Percentiles rank a stretch among this genome's conserved stretches.
Conservation (phyloP, 768 basidiomycete species). For the Hypsizygus marmoreus region DNA sequence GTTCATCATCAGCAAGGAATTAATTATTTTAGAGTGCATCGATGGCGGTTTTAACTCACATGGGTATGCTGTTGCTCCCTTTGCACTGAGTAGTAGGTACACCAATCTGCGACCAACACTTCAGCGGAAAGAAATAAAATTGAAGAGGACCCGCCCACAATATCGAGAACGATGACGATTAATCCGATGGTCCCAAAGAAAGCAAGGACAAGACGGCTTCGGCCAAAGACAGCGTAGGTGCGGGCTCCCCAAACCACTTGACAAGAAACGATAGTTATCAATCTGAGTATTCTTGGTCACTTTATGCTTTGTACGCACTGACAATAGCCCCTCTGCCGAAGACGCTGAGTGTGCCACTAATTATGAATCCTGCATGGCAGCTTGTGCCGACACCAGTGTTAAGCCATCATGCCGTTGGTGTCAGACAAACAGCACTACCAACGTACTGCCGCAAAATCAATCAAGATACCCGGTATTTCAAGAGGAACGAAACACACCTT, state of each 20-base stretch:
- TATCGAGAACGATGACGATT: constrained; percentile 24
- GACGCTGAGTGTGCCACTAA: constrained; percentile 30
- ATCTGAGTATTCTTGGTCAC: constrained; percentile 2
- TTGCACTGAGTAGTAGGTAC: constrained; percentile 24
- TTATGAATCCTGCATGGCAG: constrained; percentile 27
- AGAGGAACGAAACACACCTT: constrained; percentile 6
- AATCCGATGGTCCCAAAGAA: constrained; percentile 25
- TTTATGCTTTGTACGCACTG: constrained; percentile 16
- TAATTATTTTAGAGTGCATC: too few species aligned
- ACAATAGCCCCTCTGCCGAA: constrained; percentile 29
- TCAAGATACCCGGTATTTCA: too few species aligned
- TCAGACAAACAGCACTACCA: constrained; percentile 2
- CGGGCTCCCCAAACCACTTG: constrained; percentile 18
- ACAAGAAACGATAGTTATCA: neutral
- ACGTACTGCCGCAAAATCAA: too few species aligned
- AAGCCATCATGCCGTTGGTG: too few species aligned
- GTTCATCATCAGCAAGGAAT: too few species aligned
- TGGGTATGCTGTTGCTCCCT: constrained; percentile 20
- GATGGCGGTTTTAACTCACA: too few species aligned
- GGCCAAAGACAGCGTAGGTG: constrained; percentile 27
- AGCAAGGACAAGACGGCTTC: constrained; percentile 18
- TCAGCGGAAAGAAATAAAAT: neutral
- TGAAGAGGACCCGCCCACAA: constrained; percentile 16
- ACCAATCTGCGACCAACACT: constrained; percentile 17
- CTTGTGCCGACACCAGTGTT: constrained; percentile 12